These are phyloP conservation scores for Aspergillus nanangensis DNA, from an alignment of 495 filamentous ascomycete species.

Conservation along the genomic window DNA sequence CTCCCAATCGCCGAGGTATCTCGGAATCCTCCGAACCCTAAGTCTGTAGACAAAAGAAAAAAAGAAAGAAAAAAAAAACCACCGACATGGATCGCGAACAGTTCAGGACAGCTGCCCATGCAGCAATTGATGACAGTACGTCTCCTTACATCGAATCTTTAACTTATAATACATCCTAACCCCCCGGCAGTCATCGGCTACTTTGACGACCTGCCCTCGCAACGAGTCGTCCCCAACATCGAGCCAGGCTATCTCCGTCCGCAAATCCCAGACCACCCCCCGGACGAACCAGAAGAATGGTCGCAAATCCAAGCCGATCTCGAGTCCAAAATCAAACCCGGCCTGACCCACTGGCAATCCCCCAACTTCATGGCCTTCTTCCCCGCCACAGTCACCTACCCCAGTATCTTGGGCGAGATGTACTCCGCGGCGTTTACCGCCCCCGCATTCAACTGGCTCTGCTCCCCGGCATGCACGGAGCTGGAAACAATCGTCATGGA, in stretches of 20 bases:
- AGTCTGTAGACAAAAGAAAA: background rate
- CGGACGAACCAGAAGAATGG: conserved; percentile 74
- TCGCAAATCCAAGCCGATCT: conserved; percentile 78
- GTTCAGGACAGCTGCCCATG: conserved; percentile 76
- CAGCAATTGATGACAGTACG: conserved; percentile 82
- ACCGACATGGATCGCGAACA: conserved; percentile 72
- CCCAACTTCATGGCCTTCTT: conserved; percentile 98
- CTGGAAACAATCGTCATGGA: conserved; percentile 92
- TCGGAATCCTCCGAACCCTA: background rate
- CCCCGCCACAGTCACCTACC: conserved; percentile 77
- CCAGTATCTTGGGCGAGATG: conserved; percentile 87
- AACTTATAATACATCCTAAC: conserved; percentile 3
- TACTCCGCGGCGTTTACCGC: conserved; percentile 85
- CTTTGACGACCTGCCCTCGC: conserved; percentile 68
- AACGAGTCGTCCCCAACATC: conserved; percentile 71
- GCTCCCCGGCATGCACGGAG: conserved; percentile 91
- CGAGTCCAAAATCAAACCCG: conserved; percentile 84
- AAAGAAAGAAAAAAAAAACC: too few relatives aligned
- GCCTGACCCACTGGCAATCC: conserved; percentile 93
- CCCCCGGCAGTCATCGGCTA: conserved; percentile 61
- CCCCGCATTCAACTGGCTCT: conserved; percentile 97
- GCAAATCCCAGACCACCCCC: conserved; percentile 70
- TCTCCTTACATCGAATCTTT: conserved; percentile 2
- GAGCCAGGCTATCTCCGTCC: conserved; percentile 83
- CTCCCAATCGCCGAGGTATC: background rate